Conservation (phyloP, 345 rosid genomes). For the Firmiana major region DNA sequence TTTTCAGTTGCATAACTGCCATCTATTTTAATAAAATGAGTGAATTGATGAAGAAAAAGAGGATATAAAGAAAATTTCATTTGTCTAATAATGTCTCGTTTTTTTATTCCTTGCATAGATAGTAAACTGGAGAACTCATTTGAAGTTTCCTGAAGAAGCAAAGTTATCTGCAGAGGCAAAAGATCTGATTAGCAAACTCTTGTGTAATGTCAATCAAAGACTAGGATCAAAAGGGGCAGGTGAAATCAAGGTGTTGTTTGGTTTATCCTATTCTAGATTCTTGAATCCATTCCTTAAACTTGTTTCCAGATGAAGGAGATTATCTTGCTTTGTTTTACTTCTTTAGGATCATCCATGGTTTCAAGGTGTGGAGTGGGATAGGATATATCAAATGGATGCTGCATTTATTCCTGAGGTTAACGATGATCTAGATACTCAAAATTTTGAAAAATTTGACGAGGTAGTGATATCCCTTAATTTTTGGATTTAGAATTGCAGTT, state of each 20-base stretch:
- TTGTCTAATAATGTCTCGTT: slow-evolving; percentile 4
- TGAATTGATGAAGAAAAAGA: neutral
- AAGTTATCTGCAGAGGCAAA: slow-evolving; percentile 65
- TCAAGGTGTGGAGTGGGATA: slow-evolving; percentile 68
- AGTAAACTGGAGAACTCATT: slow-evolving; percentile 90
- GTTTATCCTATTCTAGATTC: slow-evolving; percentile 51
- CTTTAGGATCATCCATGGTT: slow-evolving; percentile 86
- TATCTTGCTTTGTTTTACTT: slow-evolving; percentile 22
- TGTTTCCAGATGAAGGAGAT: slow-evolving; percentile 21
- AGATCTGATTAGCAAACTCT: slow-evolving; percentile 70
- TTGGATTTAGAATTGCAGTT: neutral
- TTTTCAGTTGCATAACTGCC: neutral
- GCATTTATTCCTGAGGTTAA: slow-evolving; percentile 87
- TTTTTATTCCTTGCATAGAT: slow-evolving; percentile 41
- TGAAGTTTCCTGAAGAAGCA: slow-evolving; percentile 96
- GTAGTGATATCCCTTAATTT: slow-evolving; percentile 28
- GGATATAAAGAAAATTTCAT: neutral
- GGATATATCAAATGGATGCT: slow-evolving; percentile 79
- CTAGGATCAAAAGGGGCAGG: slow-evolving; percentile 79
- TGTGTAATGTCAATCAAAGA: slow-evolving; percentile 80
- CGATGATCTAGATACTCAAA: slow-evolving; percentile 91
- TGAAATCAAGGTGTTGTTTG: slow-evolving; percentile 83
- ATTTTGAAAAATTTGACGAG: slow-evolving; percentile 93
- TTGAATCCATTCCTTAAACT: slow-evolving; percentile 14
- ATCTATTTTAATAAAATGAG: neutral